Evolutionary conservation across 108 stramenopile species (phyloP), one percentile per base, ranked within the genome.

Genomic region (Nitzschia palea): DNA sequence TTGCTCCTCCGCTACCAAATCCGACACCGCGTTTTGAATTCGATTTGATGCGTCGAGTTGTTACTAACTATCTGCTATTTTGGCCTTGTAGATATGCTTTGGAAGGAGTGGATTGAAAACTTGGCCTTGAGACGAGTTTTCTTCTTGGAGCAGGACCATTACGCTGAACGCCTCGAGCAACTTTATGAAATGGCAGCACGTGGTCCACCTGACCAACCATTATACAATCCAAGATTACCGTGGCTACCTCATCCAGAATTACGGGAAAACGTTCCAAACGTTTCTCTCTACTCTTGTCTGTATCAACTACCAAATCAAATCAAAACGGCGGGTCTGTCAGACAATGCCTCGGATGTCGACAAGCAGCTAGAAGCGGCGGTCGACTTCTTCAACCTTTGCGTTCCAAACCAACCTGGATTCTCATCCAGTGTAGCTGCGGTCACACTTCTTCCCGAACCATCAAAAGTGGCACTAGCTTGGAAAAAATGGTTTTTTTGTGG

Each of bases 201-300:
- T n/a, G 43, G 42, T 43, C 10, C 20, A 12, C 23, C 56, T 1
- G 63, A 64, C 17, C 33, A 62, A 23, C 36, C 59, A 0, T 47
- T 62, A 18, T 51, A 59, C 26, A 54, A 55, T 6, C 10, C 22
- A 4, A 15, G 61, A 26, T 61, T 32, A 4, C 86, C 94, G 25
- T 95, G 86, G 85, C 81, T 91, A 48, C 88, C 87, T 23, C 83
- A 95, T 71, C 89, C 90, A n/a, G 94, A 95, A 65, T 80, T 84
- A 34, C 56, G 86, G 22, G 90, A 92, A n/a, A 95, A 90, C 17
- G 79, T 86, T 47, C 90, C 90, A 3, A 90, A 86, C 37, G 73
- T 95, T 53, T 80, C 81, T 27, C 73, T 91, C 14, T 89, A 89
- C 59, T 86, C 84, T 8, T 83, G 88, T 6, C 53, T 95, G 33